Base-by-base conservation (phyloP, 352 stramenopile genomes). In the Globisporangium heterothallicum region DNA sequence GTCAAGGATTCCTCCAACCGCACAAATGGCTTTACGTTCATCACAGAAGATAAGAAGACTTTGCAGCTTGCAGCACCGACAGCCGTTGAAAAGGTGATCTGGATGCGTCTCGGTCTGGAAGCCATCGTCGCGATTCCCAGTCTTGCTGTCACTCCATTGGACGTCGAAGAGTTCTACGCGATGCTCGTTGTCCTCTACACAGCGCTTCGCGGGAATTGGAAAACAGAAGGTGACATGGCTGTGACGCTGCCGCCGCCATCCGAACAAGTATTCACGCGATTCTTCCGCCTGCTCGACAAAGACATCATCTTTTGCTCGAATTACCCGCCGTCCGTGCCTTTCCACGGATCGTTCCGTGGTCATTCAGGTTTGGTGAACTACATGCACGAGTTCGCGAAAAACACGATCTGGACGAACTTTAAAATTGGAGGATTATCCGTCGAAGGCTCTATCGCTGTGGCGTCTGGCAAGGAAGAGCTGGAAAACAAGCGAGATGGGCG, bases 161-260 rank as follows among this genome's bases (percentile, higher is more conserved):
- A 94, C 30, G 90, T 94, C 63, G 84, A 94, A 47, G 84, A 94
- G 49, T 94, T 94, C 54, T 94, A 94, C 56, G 84, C 84, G 0
- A 92, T 94, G 84, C 66, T 94, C 18, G 83, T 94, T 7, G 84
- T 94, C 14, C 49, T 94, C 14, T 94, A 91, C 58, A 94, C 84
- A 0, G 78, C 84, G 2, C 56, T 88, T 49, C 78, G 74, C 29
- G 82, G 79, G 1, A 90, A 82, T 44, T 94, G 84, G 84, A 68
- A 79, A 30, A 94, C 80, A 0, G 81, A 91, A 38, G 84, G 84
- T 3, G 84, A 94, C 53, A 94, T 94, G 84, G 84, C 84, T 5
- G 84, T 94, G 53, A 94, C 84, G 21, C 64, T 94, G 9, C 84
- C 84, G 22, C 84, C 84, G 0, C 84, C 84, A 0, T 94, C 84